A percentile compares a stretch with the other conserved stretches of the same genome.
Conservation (phyloP, 179 eudicot genomes). For the Heliamphora pulchella region DNA sequence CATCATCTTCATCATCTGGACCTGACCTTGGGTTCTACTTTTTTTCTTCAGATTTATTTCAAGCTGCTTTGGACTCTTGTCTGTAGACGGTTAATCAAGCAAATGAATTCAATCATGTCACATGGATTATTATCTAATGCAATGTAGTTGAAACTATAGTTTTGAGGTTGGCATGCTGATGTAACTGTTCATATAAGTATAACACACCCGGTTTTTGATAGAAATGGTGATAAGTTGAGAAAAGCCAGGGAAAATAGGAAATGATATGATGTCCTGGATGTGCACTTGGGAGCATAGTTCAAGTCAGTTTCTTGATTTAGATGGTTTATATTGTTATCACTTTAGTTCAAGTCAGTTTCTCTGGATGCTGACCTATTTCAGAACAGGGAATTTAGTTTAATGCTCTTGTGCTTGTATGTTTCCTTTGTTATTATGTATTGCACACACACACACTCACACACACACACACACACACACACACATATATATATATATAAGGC, state of each 20-base stretch:
- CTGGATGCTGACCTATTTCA: not conserved
- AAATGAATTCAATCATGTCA: conserved; percentile 6
- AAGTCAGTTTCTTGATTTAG: too few species aligned
- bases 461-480: too few species aligned
- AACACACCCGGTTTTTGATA: not conserved
- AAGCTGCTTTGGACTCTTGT: not conserved
- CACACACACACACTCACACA: too few species aligned
- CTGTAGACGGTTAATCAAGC: not conserved
- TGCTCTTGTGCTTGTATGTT: not conserved
- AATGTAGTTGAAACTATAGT: not conserved
- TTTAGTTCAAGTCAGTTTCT: not conserved
- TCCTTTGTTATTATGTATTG: not conserved
- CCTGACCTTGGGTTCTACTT: not conserved
- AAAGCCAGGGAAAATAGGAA: not conserved
- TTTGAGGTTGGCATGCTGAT: not conserved
- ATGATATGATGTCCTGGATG: not conserved
- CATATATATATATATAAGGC: not conserved
- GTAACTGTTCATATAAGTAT: not conserved
- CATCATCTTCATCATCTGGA: conserved; percentile 1
- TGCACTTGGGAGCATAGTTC: not conserved
- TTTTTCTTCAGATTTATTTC: not conserved
- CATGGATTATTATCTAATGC: conserved; percentile 10
- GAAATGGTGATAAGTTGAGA: not conserved
- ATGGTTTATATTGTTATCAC: conserved; percentile 2
- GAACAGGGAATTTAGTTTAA: not conserved